Evolutionary conservation across 2,329 filamentous ascomycete genomes (phyloP).

Genomic region (Xylaria sp.): DNA sequence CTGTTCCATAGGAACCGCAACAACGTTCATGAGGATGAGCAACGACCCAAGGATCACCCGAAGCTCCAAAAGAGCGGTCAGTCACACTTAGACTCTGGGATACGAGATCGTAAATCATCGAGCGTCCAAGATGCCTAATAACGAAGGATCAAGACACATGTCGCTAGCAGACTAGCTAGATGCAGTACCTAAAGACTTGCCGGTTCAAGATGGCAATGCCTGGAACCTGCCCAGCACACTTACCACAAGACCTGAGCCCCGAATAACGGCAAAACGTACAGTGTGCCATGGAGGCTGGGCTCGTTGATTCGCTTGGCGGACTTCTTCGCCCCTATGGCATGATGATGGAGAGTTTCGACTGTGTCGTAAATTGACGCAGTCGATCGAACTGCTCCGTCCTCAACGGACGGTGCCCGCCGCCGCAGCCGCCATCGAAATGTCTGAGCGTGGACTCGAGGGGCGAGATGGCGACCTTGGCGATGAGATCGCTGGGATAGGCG

Average conservation of each 20-base stretch:
- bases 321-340: conserved; percentile 1
- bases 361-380: conserved; percentile 12
- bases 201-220: conserved; percentile 2
- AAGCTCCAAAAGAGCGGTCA: neutral
- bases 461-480: conserved; percentile 7
- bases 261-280: conserved; percentile 2
- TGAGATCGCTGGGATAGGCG: conserved; percentile 7
- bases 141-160: conserved; percentile 12
- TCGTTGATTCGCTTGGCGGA: neutral
- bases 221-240: conserved; percentile 5
- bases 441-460: conserved; percentile 9
- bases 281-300: neutral
- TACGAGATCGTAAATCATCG: neutral
- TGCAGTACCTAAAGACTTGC: conserved; percentile 11
- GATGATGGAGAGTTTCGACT: conserved; percentile 18
- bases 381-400: conserved; percentile 7
- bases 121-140: conserved; percentile 8
- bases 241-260: conserved; percentile 6
- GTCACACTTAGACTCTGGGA: conserved; percentile 11
- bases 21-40: too few relatives aligned
- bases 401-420: neutral
- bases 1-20: neutral
- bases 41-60: conserved; percentile 1
- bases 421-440: neutral
- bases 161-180: conserved; percentile 10